Evolutionary conservation across 78 protist species (phyloP).

Genomic region (Acrasis kona): DNA sequence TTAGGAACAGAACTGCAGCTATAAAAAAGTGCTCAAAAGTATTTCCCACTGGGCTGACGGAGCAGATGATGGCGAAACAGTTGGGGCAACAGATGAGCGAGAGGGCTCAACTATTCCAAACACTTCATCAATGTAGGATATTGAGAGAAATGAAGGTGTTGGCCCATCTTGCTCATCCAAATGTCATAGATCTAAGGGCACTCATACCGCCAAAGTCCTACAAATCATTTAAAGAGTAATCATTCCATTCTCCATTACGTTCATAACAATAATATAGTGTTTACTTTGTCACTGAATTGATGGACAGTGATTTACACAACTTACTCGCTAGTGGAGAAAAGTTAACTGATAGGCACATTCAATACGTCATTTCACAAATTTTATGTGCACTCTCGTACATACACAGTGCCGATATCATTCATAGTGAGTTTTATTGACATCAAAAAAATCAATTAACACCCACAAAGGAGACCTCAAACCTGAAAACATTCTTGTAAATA

Average conservation of each 20-base stretch:
- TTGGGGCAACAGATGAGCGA: slow-evolving; percentile 86
- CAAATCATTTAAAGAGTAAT: background rate
- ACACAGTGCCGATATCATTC: slow-evolving; percentile 90
- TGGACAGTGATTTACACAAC: slow-evolving; percentile 93
- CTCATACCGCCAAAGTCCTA: slow-evolving; percentile 9
- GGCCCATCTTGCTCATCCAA: slow-evolving; percentile 22
- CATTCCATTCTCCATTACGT: too few species aligned
- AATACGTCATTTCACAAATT: slow-evolving; percentile 89
- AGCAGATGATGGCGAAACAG: slow-evolving; percentile 16
- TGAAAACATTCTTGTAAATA: background rate
- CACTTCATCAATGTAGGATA: slow-evolving; percentile 83
- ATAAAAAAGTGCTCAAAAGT: too few species aligned
- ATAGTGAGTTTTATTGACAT: too few species aligned
- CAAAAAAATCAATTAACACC: too few species aligned
- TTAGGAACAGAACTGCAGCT: too few species aligned
- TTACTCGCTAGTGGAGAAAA: slow-evolving; percentile 75
- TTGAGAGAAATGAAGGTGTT: slow-evolving; percentile 91
- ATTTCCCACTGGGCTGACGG: too few species aligned
- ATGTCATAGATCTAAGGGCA: slow-evolving; percentile 12
- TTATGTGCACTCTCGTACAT: slow-evolving; percentile 80
- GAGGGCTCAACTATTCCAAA: slow-evolving; percentile 66
- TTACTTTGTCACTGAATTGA: slow-evolving; percentile 83
- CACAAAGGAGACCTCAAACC: slow-evolving; percentile 47
- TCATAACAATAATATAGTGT: too few species aligned
- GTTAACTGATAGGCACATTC: slow-evolving; percentile 85